Evolutionary conservation across 2,329 filamentous ascomycete genomes (phyloP), one percentile per base, ranked within the genome.

Genomic region (Bipolaris cookei): DNA sequence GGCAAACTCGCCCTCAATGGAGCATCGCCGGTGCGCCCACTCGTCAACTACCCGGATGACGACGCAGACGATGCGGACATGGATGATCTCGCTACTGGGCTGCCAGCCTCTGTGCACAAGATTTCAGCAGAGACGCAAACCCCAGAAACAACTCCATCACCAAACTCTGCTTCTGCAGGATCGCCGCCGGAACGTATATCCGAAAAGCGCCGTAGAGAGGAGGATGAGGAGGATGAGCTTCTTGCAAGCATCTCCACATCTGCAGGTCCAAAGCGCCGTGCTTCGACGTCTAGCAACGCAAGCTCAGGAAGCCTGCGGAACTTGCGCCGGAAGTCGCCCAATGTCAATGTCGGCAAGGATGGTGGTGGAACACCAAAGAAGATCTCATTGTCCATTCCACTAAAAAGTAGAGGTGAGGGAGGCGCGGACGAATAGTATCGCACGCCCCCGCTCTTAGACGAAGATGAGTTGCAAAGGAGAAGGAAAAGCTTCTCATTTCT

Each of bases 21-120:
- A 21, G 83, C 83, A 13, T 85, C 86, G 18, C 82, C 88, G 0
- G 77, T 84, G 7, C 77, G 84, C 48, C 90, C 90, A 1, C 80
- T 98, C 20, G 95, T 99, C 32, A 91, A 97, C 74, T 99, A 99
- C 72, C 87, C 89, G 0, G 96, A 96, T 35, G 93, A 97, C 65
- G 94, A 97, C n/a, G 86, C 84, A 8, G 79, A 79, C 10, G 78
- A 80, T 14, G 77, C 77, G 52, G 81, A 83, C 11, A 87, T 89
- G 76, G 88, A 88, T 69, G 79, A 84, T 41, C 82, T 88, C 54
- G 73, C 82, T 28, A 58, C 67, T 65, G 82, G 69, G 60, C 72
- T 58, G 62, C 78, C 63, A 58, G 57, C 68, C 58, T 74, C 68
- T 37, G 67, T 65, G 46, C 56, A 70, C 34, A 67, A 75, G 39